These are phyloP conservation scores for Rhytidhysteron rufulum DNA, from an alignment of 2,329 filamentous ascomycete genomes.

Conservation along the genomic window DNA sequence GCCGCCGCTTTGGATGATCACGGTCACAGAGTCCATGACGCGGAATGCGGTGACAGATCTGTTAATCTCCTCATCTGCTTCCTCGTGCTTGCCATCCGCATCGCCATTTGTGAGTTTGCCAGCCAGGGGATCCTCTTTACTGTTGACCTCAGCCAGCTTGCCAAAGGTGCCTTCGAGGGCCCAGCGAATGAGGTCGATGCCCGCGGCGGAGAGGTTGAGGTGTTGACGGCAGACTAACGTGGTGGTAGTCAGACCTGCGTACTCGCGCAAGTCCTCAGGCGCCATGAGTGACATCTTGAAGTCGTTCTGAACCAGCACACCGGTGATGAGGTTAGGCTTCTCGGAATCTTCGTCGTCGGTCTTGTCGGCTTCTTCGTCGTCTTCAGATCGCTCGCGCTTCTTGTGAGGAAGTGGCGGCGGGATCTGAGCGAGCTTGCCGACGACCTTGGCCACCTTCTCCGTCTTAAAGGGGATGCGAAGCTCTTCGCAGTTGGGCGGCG, in stretches of 20 bases:
- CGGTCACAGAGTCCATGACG: conserved; percentile 86
- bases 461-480: conserved; percentile 91
- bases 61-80: conserved; percentile 62
- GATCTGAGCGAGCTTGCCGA: conserved; percentile 84
- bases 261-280: conserved; percentile 91
- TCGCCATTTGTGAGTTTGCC: conserved; percentile 37
- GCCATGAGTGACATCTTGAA: conserved; percentile 98
- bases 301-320: conserved; percentile 93
- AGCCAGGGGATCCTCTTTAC: conserved; percentile 27
- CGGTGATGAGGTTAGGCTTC: conserved; percentile 64
- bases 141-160: conserved; percentile 53
- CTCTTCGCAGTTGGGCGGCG: conserved; percentile 91
- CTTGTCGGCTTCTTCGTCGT: conserved; percentile 20
- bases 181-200: conserved; percentile 89
- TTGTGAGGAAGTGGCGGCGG: conserved; percentile 55
- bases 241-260: conserved; percentile 93
- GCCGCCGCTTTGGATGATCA: conserved; percentile 72
- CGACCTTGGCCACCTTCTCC: conserved; percentile 93
- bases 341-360: conserved; percentile 17
- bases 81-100: conserved; percentile 42
- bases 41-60: conserved; percentile 53
- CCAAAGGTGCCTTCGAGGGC: conserved; percentile 93
- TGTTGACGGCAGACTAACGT: conserved; percentile 91
- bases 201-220: conserved; percentile 80
- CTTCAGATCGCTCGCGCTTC: conserved; percentile 33